These are phyloP conservation scores for Exserohilum turcica DNA, from an alignment of 2,329 filamentous ascomycete genomes.

Conservation along the genomic window DNA sequence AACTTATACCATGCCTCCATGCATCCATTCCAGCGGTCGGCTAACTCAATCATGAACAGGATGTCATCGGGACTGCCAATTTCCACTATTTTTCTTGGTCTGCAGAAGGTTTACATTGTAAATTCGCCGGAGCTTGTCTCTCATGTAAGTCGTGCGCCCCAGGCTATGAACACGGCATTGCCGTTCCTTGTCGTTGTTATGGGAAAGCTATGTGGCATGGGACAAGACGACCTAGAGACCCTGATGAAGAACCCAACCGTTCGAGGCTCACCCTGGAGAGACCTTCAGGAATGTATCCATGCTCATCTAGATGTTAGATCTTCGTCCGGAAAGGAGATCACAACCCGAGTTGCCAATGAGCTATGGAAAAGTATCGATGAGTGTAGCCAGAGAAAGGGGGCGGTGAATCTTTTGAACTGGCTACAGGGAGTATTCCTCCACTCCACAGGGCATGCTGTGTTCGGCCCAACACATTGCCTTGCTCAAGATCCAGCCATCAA, in stretches of 20 bases:
- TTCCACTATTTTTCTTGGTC: neutral
- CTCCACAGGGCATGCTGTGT: neutral
- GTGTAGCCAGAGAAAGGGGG: neutral
- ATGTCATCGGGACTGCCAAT: neutral
- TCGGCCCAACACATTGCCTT: neutral
- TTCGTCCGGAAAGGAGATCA: neutral
- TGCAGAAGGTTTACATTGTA: neutral
- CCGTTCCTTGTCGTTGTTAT: neutral
- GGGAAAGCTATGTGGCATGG: constrained; percentile 1
- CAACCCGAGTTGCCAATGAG: neutral
- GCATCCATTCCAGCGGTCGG: neutral
- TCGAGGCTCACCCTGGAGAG: neutral
- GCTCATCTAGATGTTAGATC: neutral
- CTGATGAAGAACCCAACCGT: neutral
- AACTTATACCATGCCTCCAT: neutral
- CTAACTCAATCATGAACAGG: neutral
- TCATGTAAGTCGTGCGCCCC: neutral
- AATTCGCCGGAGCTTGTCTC: neutral
- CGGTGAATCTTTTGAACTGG: neutral
- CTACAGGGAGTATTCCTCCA: neutral
- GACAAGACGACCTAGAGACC: neutral
- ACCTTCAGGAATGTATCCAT: neutral
- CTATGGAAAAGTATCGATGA: neutral
- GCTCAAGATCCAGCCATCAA: neutral
- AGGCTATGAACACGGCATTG: neutral